Base-by-base conservation (phyloP, 306 rosid genomes). In the Glycyrrhiza uralensis region DNA sequence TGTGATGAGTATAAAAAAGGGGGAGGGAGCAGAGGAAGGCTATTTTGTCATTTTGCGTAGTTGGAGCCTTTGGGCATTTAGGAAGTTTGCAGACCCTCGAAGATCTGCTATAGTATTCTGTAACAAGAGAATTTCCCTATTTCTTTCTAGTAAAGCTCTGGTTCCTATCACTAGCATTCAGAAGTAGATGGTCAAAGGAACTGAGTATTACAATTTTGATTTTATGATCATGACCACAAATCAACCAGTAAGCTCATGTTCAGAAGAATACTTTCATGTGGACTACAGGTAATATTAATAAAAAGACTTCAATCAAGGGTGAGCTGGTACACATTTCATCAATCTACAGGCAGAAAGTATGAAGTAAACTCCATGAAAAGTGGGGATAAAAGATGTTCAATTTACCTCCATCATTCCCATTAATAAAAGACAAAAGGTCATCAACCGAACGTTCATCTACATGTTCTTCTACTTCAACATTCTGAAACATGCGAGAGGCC, bases 391-490 rank as follows among this genome's bases (percentile, higher is more conserved):
- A 28, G 11, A 41, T 52, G 56, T 44, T 69, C 18, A 69, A 47
- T 33, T 62, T 85, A 93, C 98, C 96, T 86, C 78, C 80, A 38
- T 83, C 84, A 74, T 84, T 83, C 47, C 98, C 96, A 77, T 94
- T 94, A 63, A 94, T 94, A 82, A 87, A 94, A 72, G 98, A 87
- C 83, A 94, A 71, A 14, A 94, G 97, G 58, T 94, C 98, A 69
- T 94, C 98, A 26, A 94, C 92, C 4, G 98, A 86, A 45, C 98
- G 93, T 38, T 91, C 90, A 82, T 94, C 98, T 20, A 81, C 87
- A 7, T 28, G 92, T 56, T 73, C 92, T 80, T 89, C 96, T 30
- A 67, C 76, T 86, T 91, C 94, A 83, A 85, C 84, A 69, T 82
- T 91, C 98, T 94, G 87, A 76, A 89, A 86, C 74, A 72, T 42